Conservation (phyloP, 768 basidiomycete genomes). For the Clathrus columnatus region DNA sequence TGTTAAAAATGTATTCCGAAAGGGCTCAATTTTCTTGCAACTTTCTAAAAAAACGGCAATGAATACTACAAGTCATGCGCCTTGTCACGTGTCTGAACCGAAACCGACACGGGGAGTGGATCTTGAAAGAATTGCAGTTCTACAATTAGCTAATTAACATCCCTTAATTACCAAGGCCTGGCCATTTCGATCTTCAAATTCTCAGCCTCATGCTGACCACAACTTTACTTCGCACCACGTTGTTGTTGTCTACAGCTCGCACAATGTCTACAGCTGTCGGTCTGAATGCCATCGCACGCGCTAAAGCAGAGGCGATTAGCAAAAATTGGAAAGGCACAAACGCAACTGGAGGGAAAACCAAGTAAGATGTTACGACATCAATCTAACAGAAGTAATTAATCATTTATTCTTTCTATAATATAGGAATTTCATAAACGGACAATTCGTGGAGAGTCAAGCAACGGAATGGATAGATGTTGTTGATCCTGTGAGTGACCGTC, state of each 20-base stretch:
- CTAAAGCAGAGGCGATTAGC: conserved; percentile 62
- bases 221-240: conserved; percentile 1
- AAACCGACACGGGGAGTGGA: background rate
- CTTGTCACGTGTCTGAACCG: background rate
- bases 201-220: background rate
- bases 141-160: background rate
- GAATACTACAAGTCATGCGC: background rate
- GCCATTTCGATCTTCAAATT: background rate
- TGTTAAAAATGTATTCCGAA: background rate
- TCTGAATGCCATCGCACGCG: conserved; percentile 45
- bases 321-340: conserved; percentile 81
- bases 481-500: conserved; percentile 65
- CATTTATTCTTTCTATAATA: background rate
- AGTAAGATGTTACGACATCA: conserved; percentile 22
- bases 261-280: conserved; percentile 19
- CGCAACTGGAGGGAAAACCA: conserved; percentile 77
- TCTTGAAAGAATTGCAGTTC: background rate
- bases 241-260: conserved; percentile 1
- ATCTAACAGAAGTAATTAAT: background rate
- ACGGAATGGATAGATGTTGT: conserved; percentile 76
- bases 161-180: background rate
- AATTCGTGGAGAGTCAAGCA: conserved; percentile 78
- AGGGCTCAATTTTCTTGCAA: background rate
- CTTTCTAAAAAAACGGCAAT: background rate
- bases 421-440: conserved; percentile 75